Base-by-base conservation (phyloP, 2,329 filamentous ascomycete genomes). In the Stenocarpella maydis region DNA sequence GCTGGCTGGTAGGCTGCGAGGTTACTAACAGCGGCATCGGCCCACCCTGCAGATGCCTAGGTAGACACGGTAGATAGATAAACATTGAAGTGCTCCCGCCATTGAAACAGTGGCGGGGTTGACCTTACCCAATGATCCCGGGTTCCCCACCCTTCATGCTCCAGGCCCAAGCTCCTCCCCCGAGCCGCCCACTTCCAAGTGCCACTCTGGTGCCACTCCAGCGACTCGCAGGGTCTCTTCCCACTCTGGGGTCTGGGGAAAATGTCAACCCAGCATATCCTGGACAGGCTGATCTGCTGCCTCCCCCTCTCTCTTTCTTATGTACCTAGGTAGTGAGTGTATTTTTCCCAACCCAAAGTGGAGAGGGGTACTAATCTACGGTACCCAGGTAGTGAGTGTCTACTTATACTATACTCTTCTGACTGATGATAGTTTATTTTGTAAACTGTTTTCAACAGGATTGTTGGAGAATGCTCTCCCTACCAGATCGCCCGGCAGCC, bases 201-300 rank as follows among this genome's bases (percentile, higher is more conserved):
- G 43, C 58, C 49, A 43, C 63, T 39, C 47, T 41, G 4, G 4
- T 4, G 41, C 21, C 55, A 53, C 37, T 21, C 14, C 24, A 45
- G 49, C 63, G 15, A 17, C 39, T 45, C 55, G 31, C 64, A 55
- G 50, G 64, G 64, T n/a, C 21, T 49, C 41, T 47, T 55, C 28
- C 50, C 41, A 45, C 41, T 54, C 64, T 66, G 64, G 64, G 64
- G 52, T 66, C 64, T 66, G 64, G 64, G 64, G 64, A 55, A 55
- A 66, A 55, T 26, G 24, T 10, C 55, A 31, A 47, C 10, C 55
- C 39, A 61, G 55, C 55, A 61, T 24, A 61, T 14, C 55, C 55
- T 31, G 39, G 55, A 45, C 39, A 61, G n/a, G 34, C 55, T 24
- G 41, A 17, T 39, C 53, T 19, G 34, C 34, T 19, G 24, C 55